A percentile compares a stretch with the other conserved stretches of the same genome.
Evolutionary conservation across 176 grass and related monocot species (phyloP).

Genomic region (Cenchrus fungigraminus): DNA sequence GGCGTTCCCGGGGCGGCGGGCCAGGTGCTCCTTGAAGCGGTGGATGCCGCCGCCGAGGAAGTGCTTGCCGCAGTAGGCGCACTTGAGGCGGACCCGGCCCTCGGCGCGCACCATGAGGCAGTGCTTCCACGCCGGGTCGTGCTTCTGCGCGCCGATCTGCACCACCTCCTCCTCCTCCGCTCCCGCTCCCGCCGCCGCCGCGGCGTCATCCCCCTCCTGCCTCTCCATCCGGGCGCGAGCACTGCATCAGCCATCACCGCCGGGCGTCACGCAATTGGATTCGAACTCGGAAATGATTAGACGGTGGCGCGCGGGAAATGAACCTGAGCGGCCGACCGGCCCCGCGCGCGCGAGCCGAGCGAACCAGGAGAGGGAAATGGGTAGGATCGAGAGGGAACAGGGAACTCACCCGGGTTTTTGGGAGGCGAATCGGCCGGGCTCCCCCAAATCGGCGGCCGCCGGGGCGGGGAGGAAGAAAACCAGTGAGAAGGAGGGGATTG

Average conservation of each 20-base stretch:
- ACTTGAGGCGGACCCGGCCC: slow-evolving; percentile 71
- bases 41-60: slow-evolving; percentile 95
- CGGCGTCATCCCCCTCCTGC: slow-evolving; percentile 23
- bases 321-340: not conserved
- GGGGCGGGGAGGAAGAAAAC: slow-evolving; percentile 30
- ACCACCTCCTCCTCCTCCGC: slow-evolving; percentile 53
- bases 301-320: not conserved
- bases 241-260: slow-evolving; percentile 20
- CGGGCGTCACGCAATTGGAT: not conserved
- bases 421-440: slow-evolving; percentile 8
- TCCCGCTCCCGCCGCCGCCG: slow-evolving; percentile 5
- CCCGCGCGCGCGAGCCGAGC: not conserved
- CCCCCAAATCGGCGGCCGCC: slow-evolving; percentile 27
- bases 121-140: slow-evolving; percentile 95
- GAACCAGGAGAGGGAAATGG: not conserved
- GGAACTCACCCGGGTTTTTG: slow-evolving; percentile 49
- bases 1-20: slow-evolving; percentile 82
- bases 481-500: not conserved
- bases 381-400: not conserved
- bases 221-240: slow-evolving; percentile 23
- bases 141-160: slow-evolving; percentile 83
- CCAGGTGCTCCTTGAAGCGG: slow-evolving; percentile 99
- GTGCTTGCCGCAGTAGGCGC: slow-evolving; percentile 83
- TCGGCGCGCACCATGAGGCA: slow-evolving; percentile 78
- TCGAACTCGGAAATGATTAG: not conserved